Percentiles rank a stretch among this genome's conserved stretches.
Conservation (phyloP, 176 grass and related monocot species). For the Zea luxurians region DNA sequence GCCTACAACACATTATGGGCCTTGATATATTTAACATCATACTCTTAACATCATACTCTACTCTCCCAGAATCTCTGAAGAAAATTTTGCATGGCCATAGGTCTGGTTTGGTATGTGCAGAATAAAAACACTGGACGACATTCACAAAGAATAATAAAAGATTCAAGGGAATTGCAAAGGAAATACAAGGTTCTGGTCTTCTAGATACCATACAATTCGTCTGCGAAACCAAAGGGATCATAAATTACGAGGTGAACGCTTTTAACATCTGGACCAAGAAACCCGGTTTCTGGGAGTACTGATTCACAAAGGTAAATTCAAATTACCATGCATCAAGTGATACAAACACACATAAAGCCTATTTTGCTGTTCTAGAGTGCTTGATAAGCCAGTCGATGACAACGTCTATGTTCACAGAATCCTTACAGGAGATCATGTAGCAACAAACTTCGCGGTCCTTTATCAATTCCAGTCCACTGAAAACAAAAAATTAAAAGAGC, state of each 20-base stretch:
- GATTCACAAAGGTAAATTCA: constrained; percentile 38
- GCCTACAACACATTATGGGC: too few species aligned
- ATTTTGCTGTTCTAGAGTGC: constrained; percentile 79
- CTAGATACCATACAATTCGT: constrained; percentile 22
- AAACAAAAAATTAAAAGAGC: constrained; percentile 33
- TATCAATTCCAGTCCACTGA: constrained; percentile 73
- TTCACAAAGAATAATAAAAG: constrained; percentile 39
- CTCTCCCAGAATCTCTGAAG: neutral
- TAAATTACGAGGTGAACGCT: constrained; percentile 38
- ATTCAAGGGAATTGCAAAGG: constrained; percentile 60
- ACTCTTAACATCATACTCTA: too few species aligned
- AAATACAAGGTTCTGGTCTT: constrained; percentile 20
- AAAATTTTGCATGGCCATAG: neutral
- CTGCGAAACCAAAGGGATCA: constrained; percentile 32
- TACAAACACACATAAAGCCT: constrained; percentile 32
- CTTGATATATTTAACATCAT: too few species aligned
- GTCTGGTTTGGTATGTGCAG: neutral
- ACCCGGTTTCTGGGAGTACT: constrained; percentile 5
- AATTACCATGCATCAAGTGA: constrained; percentile 37
- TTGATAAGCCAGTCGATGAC: constrained; percentile 99
- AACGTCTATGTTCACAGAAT: constrained; percentile 90
- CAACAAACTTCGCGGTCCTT: constrained; percentile 88
- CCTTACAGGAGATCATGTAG: constrained; percentile 99
- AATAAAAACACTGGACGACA: neutral
- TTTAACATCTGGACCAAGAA: constrained; percentile 33